Conservation (phyloP, 768 basidiomycete species). For the Pleurotus pulmonarius region DNA sequence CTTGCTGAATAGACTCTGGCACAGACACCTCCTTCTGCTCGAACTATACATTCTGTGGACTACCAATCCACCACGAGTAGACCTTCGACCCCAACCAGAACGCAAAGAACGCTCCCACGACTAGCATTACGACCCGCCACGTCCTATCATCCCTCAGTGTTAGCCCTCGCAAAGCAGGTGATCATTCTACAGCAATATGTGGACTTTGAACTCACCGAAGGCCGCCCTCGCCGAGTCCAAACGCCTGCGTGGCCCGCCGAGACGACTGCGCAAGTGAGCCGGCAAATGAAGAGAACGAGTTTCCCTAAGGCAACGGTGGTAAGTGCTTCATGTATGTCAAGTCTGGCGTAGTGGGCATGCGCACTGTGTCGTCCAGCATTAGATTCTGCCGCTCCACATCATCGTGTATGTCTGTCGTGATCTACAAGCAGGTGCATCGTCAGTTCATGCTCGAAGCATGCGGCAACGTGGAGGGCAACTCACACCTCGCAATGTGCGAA, state of each 20-base stretch:
- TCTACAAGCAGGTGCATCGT: conserved; percentile 31
- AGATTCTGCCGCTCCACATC: conserved; percentile 83
- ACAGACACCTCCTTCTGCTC: too few species aligned
- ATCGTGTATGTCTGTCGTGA: conserved; percentile 85
- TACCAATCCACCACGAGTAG: neutral
- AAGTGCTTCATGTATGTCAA: conserved; percentile 1
- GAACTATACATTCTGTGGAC: neutral
- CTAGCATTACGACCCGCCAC: conserved; percentile 61
- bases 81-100: conserved; percentile 57
- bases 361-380: conserved; percentile 72
- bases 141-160: conserved; percentile 33
- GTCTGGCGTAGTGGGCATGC: conserved; percentile 16
- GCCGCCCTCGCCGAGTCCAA: conserved; percentile 64
- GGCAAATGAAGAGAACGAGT: conserved; percentile 66
- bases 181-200: neutral
- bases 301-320: conserved; percentile 36
- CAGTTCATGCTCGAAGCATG: too few species aligned
- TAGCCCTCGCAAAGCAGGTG: neutral
- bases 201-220: conserved; percentile 20
- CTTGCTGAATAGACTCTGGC: too few species aligned
- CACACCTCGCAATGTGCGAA: conserved; percentile 79
- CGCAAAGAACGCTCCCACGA: conserved; percentile 49
- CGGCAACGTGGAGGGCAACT: conserved; percentile 14
- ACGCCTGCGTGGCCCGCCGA: conserved; percentile 66
- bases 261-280: conserved; percentile 62